Conservation (phyloP, 2,329 filamentous ascomycete genomes). For the Apiospora saccharicola region DNA sequence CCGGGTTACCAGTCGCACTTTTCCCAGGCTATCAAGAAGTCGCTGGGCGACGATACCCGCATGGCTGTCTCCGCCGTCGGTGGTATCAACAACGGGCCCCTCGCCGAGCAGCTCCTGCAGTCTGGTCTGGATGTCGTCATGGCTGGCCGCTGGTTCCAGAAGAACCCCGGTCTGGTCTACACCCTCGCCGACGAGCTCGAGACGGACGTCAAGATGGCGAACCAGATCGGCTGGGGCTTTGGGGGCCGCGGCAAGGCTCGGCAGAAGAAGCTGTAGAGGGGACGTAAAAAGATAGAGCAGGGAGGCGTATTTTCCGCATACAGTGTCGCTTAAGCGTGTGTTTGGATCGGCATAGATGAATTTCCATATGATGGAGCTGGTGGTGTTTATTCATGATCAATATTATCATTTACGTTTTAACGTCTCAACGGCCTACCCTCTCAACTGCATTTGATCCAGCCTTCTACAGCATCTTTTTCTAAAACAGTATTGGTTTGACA, state of each 20-base stretch:
- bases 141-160: constrained; percentile 63
- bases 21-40: constrained; percentile 70
- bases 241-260: constrained; percentile 44
- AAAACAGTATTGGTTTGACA: neutral
- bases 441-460: neutral
- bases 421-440: neutral
- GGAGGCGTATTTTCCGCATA: too few species aligned
- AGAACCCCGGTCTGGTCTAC: constrained; percentile 65
- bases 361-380: constrained; percentile 8
- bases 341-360: neutral
- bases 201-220: constrained; percentile 53
- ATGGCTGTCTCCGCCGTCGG: constrained; percentile 63
- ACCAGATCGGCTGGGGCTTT: constrained; percentile 65
- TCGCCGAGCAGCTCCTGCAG: constrained; percentile 57
- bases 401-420: neutral
- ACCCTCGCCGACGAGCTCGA: constrained; percentile 62
- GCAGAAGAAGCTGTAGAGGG: constrained; percentile 23
- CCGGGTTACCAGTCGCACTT: constrained; percentile 73
- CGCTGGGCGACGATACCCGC: constrained; percentile 61
- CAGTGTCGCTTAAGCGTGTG: neutral
- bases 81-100: constrained; percentile 51
- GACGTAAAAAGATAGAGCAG: neutral
- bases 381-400: constrained; percentile 13
- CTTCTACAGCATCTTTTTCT: neutral
- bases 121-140: constrained; percentile 56